Evolutionary conservation across 1,139 yeast species (phyloP).

Genomic region (Candida tetrigidarum): DNA sequence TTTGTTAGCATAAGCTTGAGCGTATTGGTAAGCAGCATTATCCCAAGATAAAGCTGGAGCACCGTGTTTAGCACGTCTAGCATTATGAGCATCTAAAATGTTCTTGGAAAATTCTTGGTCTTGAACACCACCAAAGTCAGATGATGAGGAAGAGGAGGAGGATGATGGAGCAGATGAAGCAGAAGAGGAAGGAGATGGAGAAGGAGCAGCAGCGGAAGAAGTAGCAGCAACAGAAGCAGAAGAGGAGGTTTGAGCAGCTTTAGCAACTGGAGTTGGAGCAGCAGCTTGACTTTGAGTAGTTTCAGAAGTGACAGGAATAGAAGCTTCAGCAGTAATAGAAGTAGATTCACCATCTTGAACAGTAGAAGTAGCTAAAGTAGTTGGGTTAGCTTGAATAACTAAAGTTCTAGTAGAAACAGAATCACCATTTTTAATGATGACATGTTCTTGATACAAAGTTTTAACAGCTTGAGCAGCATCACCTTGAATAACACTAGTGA

Average conservation of each 20-base stretch:
- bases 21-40: slow-evolving; percentile 60
- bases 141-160: slow-evolving; percentile 9
- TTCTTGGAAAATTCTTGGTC: slow-evolving; percentile 16
- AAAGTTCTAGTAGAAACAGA: slow-evolving; percentile 13
- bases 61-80: slow-evolving; percentile 67
- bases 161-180: slow-evolving; percentile 12
- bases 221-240: slow-evolving; percentile 11
- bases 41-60: slow-evolving; percentile 70
- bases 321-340: slow-evolving; percentile 17
- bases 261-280: slow-evolving; percentile 16
- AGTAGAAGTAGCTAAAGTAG: slow-evolving; percentile 13
- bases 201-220: slow-evolving; percentile 5
- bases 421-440: slow-evolving; percentile 14
- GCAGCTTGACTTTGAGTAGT: slow-evolving; percentile 17
- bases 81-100: slow-evolving; percentile 66
- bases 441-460: slow-evolving; percentile 12
- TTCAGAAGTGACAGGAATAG: slow-evolving; percentile 9
- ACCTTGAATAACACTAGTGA: slow-evolving; percentile 14
- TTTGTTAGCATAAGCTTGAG: slow-evolving; percentile 68
- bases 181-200: slow-evolving; percentile 6
- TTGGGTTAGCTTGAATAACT: slow-evolving; percentile 15
- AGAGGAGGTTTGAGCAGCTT: no score
- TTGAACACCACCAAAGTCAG: slow-evolving; percentile 16
- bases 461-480: slow-evolving; percentile 3
- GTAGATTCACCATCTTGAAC: slow-evolving; percentile 10